These are phyloP conservation scores for Elsinoe necatrix DNA, from an alignment of 2,329 filamentous ascomycete genomes.

Conservation along the genomic window DNA sequence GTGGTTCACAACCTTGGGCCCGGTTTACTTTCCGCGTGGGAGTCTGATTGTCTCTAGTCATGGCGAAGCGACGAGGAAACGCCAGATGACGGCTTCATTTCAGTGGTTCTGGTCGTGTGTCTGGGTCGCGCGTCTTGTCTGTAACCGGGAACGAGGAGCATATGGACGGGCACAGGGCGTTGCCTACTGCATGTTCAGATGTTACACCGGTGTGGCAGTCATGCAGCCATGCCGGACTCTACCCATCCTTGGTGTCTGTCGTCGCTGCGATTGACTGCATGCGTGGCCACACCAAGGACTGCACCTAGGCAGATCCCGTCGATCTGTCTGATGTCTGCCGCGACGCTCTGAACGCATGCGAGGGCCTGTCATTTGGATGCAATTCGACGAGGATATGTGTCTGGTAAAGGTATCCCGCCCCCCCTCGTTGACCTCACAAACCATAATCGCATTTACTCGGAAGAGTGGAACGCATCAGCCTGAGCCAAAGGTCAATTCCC, in stretches of 20 bases:
- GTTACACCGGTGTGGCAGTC: neutral
- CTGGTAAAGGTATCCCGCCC: conserved; percentile 5
- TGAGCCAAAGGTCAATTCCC: conserved; percentile 2
- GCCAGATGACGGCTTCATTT: conserved; percentile 1
- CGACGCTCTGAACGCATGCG: conserved; percentile 4
- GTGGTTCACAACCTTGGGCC: conserved; percentile 3
- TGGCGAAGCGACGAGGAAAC: neutral
- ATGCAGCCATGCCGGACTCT: neutral
- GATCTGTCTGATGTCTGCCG: conserved; percentile 8
- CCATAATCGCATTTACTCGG: neutral
- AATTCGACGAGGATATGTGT: neutral
- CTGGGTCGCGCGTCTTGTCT: neutral
- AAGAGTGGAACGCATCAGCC: conserved; percentile 5
- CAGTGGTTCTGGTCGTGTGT: neutral
- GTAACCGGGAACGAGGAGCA: neutral
- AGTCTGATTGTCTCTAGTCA: neutral
- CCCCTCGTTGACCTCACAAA: neutral
- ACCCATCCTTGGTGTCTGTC: neutral
- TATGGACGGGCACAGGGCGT: neutral
- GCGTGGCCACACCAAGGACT: neutral
- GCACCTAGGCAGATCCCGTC: conserved; percentile 8
- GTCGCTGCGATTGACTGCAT: conserved; percentile 3
- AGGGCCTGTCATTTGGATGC: neutral
- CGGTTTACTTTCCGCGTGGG: neutral
- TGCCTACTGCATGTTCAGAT: neutral